Base-by-base conservation (phyloP, 1,284 basidiomycete species). In the Malassezia japonica region DNA sequence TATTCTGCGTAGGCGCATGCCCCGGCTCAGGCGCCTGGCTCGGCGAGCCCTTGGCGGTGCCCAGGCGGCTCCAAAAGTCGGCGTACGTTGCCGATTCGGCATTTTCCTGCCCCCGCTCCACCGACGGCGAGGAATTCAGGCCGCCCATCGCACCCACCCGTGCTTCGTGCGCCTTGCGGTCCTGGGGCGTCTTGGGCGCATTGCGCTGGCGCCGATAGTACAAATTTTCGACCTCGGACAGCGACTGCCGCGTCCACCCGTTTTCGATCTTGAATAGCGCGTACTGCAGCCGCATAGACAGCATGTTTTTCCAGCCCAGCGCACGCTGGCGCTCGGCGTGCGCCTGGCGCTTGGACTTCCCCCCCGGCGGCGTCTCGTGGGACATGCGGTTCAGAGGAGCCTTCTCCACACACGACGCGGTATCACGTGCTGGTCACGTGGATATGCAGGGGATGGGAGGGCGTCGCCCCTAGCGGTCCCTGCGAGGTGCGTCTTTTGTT, bases 151-250 rank as follows among this genome's bases (percentile, higher is more conserved):
- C 27, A 28, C 27, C 12, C 39, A 2, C 32, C 37, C 38, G 49
- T 46, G 16, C 37, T 13, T 12, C 37, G 25, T 29, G 15, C 12
- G 4, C 9, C 15, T 29, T 28, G 38, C 32, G 12, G 32, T 42
- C 31, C 8, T 7, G 24, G 23, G 23, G 7, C 13, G 13, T 8
- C 18, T 42, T 16, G 18, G 40, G 28, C 28, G 35, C 24, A 15
- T 20, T 42, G 18, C 31, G 36, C 18, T 33, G 31, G 23, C 57
- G 57, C 2, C 61, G 61, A 39, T 70, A 70, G 46, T 65, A 70
- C 13, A 70, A 50, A 32, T 70, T 70, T 43, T 70, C 67, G n/a
- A 70, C 65, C 44, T 70, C 67, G n/a, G 64, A 61, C 6, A 67
- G 48, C 38, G 62, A 61, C 55, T 70, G 67, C 23, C 61, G 57